A percentile compares a stretch with the other conserved stretches of the same genome.
Evolutionary conservation across 2,329 filamentous ascomycete genomes (phyloP).

Genomic region (Pyricularia grisea): DNA sequence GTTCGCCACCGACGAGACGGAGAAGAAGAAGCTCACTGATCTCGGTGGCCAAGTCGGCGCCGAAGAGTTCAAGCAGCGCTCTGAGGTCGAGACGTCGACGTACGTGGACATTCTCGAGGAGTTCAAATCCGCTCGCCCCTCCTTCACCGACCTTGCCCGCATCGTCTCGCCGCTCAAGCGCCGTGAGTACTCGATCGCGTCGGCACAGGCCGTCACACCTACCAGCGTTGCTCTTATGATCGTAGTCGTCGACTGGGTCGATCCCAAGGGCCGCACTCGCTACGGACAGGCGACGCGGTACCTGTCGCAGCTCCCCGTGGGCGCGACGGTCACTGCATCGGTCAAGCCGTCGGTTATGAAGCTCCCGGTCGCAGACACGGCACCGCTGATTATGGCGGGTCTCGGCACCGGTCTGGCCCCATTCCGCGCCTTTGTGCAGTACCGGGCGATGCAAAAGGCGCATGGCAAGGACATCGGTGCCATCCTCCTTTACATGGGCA

Average conservation of each 20-base stretch:
- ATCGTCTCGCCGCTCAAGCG: slow-evolving; percentile 91
- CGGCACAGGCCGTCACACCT: slow-evolving; percentile 88
- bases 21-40: slow-evolving; percentile 70
- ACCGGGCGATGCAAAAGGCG: slow-evolving; percentile 96
- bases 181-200: slow-evolving; percentile 97
- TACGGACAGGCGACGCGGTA: slow-evolving; percentile 92
- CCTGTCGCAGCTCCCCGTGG: slow-evolving; percentile 66
- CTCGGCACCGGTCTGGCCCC: slow-evolving; percentile 95
- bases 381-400: slow-evolving; percentile 97
- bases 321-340: slow-evolving; percentile 75
- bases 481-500: slow-evolving; percentile 92
- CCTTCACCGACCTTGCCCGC: slow-evolving; percentile 78
- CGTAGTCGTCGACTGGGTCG: slow-evolving; percentile 93
- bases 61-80: slow-evolving; percentile 82
- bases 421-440: slow-evolving; percentile 98
- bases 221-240: slow-evolving; percentile 90
- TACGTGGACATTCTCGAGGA: slow-evolving; percentile 86
- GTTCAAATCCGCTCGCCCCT: slow-evolving; percentile 80
- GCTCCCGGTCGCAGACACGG: slow-evolving; percentile 76
- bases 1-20: slow-evolving; percentile 71
- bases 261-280: slow-evolving; percentile 76
- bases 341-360: slow-evolving; percentile 99
- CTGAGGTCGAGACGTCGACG: slow-evolving; percentile 84
- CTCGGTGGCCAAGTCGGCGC: slow-evolving; percentile 73
- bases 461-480: slow-evolving; percentile 91